Conservation (phyloP, 1,284 basidiomycete genomes). For the Marasmius tenuissimus region DNA sequence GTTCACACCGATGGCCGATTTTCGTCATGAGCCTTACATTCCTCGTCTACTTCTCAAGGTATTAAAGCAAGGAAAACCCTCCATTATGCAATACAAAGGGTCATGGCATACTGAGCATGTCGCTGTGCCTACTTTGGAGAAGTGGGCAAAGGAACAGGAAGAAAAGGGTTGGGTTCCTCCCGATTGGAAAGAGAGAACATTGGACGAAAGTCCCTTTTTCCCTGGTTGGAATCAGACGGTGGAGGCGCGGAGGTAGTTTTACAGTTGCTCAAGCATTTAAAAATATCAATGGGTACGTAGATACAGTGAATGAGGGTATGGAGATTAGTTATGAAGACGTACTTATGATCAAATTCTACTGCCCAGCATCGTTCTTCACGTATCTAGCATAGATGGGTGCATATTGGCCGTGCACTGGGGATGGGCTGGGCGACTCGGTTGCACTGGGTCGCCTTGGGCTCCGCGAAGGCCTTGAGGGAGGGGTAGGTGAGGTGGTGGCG, state of each 20-base stretch:
- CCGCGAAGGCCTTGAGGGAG: background rate
- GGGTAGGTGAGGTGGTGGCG: background rate
- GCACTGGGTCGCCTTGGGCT: background rate
- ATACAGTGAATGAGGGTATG: no score
- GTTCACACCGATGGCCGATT: slow-evolving; percentile 45
- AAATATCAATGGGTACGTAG: no score
- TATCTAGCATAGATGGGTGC: no score
- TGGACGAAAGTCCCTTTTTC: slow-evolving; percentile 50
- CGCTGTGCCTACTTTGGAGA: slow-evolving; percentile 41
- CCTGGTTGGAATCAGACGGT: slow-evolving; percentile 37
- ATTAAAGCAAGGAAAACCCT: slow-evolving; percentile 35
- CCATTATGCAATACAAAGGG: slow-evolving; percentile 44
- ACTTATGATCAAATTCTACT: no score
- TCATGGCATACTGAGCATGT: slow-evolving; percentile 40
- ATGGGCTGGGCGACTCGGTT: background rate
- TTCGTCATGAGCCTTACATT: slow-evolving; percentile 45
- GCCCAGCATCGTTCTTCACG: no score
- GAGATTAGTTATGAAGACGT: no score
- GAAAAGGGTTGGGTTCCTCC: slow-evolving; percentile 41
- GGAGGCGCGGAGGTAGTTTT: no score
- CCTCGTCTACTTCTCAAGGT: slow-evolving; percentile 43
- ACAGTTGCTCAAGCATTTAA: no score
- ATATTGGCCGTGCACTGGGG: no score
- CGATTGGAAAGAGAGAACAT: slow-evolving; percentile 45
- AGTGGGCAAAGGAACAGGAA: slow-evolving; percentile 48